Conservation (phyloP, 108 stramenopile genomes). For the Fistulifera pelliculosa region DNA sequence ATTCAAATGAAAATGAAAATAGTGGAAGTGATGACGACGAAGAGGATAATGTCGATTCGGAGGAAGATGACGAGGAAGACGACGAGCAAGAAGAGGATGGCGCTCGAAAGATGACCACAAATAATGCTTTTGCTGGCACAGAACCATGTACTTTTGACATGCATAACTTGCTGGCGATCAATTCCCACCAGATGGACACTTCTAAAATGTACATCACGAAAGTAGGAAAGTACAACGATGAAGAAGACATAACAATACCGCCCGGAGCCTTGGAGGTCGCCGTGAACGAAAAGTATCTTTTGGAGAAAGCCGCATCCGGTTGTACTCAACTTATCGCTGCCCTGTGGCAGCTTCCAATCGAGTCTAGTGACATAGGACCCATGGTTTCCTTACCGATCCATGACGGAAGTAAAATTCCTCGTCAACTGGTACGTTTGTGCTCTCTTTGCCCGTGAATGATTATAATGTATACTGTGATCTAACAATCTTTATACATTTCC, state of each 20-base stretch:
- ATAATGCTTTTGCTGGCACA: neutral
- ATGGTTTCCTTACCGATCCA: slow-evolving; percentile 49
- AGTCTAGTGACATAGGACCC: slow-evolving; percentile 67
- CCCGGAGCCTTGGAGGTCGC: slow-evolving; percentile 12
- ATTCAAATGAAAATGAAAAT: slow-evolving; percentile 11
- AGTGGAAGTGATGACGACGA: slow-evolving; percentile 9
- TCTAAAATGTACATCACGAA: slow-evolving; percentile 35
- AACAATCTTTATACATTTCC: neutral
- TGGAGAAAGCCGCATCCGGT: slow-evolving; percentile 61
- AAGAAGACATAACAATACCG: slow-evolving; percentile 23
- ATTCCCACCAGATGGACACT: slow-evolving; percentile 60
- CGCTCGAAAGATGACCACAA: slow-evolving; percentile 13
- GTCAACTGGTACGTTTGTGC: slow-evolving; percentile 51
- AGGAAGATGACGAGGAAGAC: slow-evolving; percentile 14
- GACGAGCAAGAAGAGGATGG: slow-evolving; percentile 20
- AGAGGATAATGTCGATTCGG: slow-evolving; percentile 14
- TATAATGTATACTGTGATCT: neutral
- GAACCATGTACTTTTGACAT: slow-evolving; percentile 78
- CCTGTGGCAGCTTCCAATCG: slow-evolving; percentile 65
- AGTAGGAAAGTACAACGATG: slow-evolving; percentile 9
- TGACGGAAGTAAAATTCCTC: slow-evolving; percentile 48
- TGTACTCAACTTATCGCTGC: slow-evolving; percentile 64
- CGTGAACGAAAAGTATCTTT: slow-evolving; percentile 45
- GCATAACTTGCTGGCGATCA: slow-evolving; percentile 57
- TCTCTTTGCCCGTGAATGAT: neutral